Evolutionary conservation across 257 asterid genomes (phyloP), one percentile per base, ranked within the genome.

Genomic region (Penstemon newberryi): DNA sequence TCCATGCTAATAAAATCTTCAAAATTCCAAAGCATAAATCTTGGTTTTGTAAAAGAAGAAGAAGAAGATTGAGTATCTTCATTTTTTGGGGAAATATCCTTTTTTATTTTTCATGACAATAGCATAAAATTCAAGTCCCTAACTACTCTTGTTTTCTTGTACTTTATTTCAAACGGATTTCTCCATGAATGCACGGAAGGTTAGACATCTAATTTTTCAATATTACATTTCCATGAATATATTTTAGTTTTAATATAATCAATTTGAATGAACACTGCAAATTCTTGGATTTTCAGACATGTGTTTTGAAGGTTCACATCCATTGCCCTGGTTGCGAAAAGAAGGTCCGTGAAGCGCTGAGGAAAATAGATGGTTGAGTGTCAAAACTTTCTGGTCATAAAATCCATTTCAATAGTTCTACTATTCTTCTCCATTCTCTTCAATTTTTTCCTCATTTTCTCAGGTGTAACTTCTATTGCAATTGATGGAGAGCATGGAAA

Each of bases 321-420:
- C 71, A 66, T 25, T 55, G 71, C 42, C 71, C 51, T 1, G 71
- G 19, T n/a, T 66, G 71, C 36, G 63, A 52, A 54, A 66, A 38
- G 51, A 66, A 66, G 53, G 71, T 66, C 52, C 41, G 53, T 12
- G 41, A 66, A 44, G 52, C 9, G 6, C 71, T 66, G 52, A n/a
- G 44, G 9, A 52, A 66, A 56, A 53, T 66, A 40, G 54, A 53
- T 5, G 71, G 71, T 66, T 39, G 39, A 46, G 51, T 46, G 8
- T 46, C 10, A 1, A 46, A 46, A 25, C 33, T 25, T 25, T 2
- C 33, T 25, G 1, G 33, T 25, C 33, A 0, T 25, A 12, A 7
- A 7, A 6, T 46, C 10, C 51, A 46, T 46, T 46, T 8, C 51
- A 8, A 7, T 7, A 6, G 9, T 6, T 46, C 0, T 8, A 8